A percentile compares a stretch with the other conserved stretches of the same genome.
These are phyloP conservation scores for Phytophthora podocarpi DNA, from an alignment of 352 stramenopile species.

Conservation along the genomic window DNA sequence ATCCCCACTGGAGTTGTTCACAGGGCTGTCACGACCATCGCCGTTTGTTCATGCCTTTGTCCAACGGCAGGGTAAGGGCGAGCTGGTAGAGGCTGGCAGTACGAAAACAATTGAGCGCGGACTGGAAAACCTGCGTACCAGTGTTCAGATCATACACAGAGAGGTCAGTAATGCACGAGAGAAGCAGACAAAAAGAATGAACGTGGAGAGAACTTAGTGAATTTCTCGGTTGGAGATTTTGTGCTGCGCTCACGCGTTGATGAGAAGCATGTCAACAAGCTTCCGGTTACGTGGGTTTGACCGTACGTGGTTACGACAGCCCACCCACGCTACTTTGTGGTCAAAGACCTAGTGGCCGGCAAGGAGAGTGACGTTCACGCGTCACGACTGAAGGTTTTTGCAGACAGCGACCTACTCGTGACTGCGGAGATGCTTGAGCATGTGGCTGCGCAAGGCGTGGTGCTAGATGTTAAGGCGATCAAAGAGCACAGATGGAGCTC, in stretches of 20 bases:
- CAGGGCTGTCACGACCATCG: neutral
- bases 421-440: slow-evolving; percentile 26
- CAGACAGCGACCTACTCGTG: slow-evolving; percentile 20
- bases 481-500: neutral
- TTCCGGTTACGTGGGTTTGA: slow-evolving; percentile 33
- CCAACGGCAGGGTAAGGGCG: neutral
- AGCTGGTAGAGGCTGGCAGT: neutral
- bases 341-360: slow-evolving; percentile 17
- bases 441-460: slow-evolving; percentile 18
- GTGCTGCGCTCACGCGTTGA: slow-evolving; percentile 33
- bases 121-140: neutral
- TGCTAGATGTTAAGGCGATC: slow-evolving; percentile 12
- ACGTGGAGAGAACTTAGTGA: slow-evolving; percentile 6
- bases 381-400: slow-evolving; percentile 34
- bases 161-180: slow-evolving; percentile 4
- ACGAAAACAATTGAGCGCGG: neutral
- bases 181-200: slow-evolving; percentile 7
- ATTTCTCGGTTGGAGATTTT: slow-evolving; percentile 31
- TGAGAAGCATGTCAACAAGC: slow-evolving; percentile 27
- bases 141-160: neutral
- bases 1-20: neutral
- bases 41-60: neutral
- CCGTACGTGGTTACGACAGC: slow-evolving; percentile 26
- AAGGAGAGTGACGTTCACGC: slow-evolving; percentile 24
- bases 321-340: slow-evolving; percentile 11